Conservation (phyloP, 805 yeast genomes). For the Peterozyma xylosa region DNA sequence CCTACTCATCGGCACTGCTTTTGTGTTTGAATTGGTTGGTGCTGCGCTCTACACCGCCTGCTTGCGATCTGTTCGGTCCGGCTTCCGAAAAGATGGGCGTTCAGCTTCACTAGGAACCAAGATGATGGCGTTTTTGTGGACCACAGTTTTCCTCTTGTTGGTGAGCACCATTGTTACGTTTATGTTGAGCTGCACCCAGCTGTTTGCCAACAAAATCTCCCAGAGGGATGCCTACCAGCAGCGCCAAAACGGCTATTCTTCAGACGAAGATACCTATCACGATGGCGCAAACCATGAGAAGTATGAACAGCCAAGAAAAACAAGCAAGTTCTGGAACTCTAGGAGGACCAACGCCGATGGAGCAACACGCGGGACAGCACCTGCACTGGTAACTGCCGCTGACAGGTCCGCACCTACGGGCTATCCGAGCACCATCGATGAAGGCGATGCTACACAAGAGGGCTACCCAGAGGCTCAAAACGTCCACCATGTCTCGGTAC, state of each 20-base stretch:
- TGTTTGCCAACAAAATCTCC: conserved; percentile 2
- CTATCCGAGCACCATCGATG: too few species aligned
- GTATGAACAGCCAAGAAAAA: not conserved
- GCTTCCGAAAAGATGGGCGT: conserved; percentile 1
- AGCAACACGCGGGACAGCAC: conserved; percentile 1
- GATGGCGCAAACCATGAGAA: not conserved
- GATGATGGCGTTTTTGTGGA: conserved; percentile 8
- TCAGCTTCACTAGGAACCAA: conserved; percentile 4
- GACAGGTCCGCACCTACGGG: too few species aligned
- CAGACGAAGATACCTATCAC: conserved; percentile 4
- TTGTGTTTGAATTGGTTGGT: conserved; percentile 4
- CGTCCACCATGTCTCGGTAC: too few species aligned
- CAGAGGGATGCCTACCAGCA: not conserved
- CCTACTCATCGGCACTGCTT: not conserved
- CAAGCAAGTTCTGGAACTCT: not conserved
- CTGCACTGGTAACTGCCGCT: conserved; percentile 1
- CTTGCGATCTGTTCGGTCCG: not conserved
- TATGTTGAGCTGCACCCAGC: conserved; percentile 5
- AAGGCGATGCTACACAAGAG: too few species aligned
- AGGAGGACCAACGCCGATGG: not conserved
- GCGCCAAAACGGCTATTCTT: not conserved
- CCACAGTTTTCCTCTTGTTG: conserved; percentile 4
- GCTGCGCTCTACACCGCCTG: conserved; percentile 7
- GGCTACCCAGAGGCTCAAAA: too few species aligned
- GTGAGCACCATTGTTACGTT: not conserved